Evolutionary conservation across 768 basidiomycete species (phyloP), one percentile per base, ranked within the genome.

Genomic region (Termitomyces sp.): DNA sequence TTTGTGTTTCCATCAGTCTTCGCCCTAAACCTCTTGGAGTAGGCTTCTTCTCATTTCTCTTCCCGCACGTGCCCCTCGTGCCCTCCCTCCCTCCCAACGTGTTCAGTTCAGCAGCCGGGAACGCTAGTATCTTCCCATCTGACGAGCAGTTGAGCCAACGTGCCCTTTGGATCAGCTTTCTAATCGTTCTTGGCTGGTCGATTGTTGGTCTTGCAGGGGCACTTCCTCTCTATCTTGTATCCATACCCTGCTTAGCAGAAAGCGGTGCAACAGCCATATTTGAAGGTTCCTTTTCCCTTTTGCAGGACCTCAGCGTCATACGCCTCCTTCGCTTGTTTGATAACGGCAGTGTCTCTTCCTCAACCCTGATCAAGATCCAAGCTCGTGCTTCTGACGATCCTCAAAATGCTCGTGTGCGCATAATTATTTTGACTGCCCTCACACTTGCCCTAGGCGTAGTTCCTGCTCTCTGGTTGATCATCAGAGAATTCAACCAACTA

Each of bases 281-380:
- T 65, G 77, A 78, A 42, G 91, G 91, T 5, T 77, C 80, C 6
- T 86, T 84, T 60, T 88, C 89, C 3, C 84, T 83, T 0, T 76
- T 93, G 14, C 83, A 89, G 59, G 92, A 94, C 70, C 81, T 94
- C 59, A 89, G 86, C 63, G 71, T 94, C n/a, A 71, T 91, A 38
- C 83, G 91, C 2, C 80, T 93, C n/a, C 73, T 94, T 55, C 81
- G 83, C 25, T 69, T 88, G 14, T 71, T 91, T 40, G 83, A 88
- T 65, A 71, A 71, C 49, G 73, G 76, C 7, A 69, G 70, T 45
- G 63, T 79, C 20, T 70, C 79, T 20, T 68, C 73, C 2, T 62
- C 75, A 7, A 69, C 73, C 61, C 51, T 74, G 57, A 49, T 72
- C 63, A 54, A 67, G 47, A 57, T 75, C 55, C 65, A 67, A 64